These are phyloP conservation scores for Saccharomycopsis phalli DNA, from an alignment of 1,139 yeast genomes.

Conservation along the genomic window DNA sequence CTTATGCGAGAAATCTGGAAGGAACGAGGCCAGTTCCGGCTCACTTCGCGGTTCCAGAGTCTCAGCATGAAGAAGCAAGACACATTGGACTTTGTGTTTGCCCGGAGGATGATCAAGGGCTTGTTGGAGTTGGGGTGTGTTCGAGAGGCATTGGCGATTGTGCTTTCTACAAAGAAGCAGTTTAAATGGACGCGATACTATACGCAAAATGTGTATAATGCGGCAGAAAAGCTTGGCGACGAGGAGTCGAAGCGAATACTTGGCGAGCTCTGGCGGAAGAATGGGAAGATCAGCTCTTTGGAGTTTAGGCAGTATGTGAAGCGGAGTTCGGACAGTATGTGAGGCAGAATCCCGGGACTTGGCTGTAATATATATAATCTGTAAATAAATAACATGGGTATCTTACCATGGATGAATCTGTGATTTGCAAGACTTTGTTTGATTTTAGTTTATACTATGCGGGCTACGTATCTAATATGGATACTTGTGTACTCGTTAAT, in stretches of 20 bases:
- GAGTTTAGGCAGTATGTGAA: too few species aligned
- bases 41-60: conserved; percentile 38
- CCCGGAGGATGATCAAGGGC: conserved; percentile 50
- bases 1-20: conserved; percentile 64
- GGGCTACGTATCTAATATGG: too few species aligned
- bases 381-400: too few species aligned
- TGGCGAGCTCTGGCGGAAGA: too few species aligned
- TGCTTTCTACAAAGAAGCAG: conserved; percentile 56
- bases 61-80: conserved; percentile 35
- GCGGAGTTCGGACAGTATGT: too few species aligned
- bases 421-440: too few species aligned
- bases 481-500: too few species aligned
- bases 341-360: too few species aligned
- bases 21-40: conserved; percentile 69
- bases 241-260: conserved; percentile 32
- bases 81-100: conserved; percentile 57
- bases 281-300: too few species aligned
- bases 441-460: too few species aligned
- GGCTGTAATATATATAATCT: too few species aligned
- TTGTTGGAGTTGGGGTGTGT: conserved; percentile 44
- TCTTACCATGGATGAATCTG: too few species aligned
- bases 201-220: conserved; percentile 38
- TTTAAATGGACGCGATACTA: conserved; percentile 66
- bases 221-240: conserved; percentile 45
- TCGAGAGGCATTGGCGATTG: conserved; percentile 63